Base-by-base conservation (phyloP, 2,329 filamentous ascomycete genomes). In the Aspergillus spinulosporus region DNA sequence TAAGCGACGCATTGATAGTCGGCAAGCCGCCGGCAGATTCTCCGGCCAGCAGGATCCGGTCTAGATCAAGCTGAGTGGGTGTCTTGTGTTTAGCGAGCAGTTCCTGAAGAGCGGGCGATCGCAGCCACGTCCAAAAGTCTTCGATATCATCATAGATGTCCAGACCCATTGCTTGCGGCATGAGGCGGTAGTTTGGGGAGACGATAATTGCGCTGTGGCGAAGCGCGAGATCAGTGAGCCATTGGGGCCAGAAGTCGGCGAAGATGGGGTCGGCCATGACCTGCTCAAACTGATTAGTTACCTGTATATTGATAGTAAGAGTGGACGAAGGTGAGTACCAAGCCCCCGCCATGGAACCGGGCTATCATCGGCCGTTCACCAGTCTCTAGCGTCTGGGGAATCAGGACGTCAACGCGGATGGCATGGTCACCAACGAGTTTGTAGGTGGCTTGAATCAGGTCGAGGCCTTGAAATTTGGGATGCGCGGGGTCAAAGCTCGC, bases 111-210 rank as follows among this genome's bases (percentile, higher is more conserved):
- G 53, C 32, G 1, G 61, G 36, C 0, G 62, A 64, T 26, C 60
- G 62, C 2, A 80, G 60, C 80, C 80, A 83, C 4, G 57, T 59
- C 77, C 77, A 83, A 63, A 81, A 79, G 58, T 80, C 76, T 6
- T 66, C 52, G 0, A 82, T 57, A 61, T 83, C 81, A 4, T 73
- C 63, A 26, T 81, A 69, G 55, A 82, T 78, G 12, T 82, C 76
- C 2, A 67, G 47, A 34, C 78, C 77, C 15, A 54, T 77, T 52
- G 76, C 69, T 56, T 82, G 80, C 21, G 81, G 80, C n/a, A 80
- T 58, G 3, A 83, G 74, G 6, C 80, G 79, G 68, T 84, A 80
- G 64, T 81, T 77, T 0, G 79, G 76, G 1, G 74, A 68, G 5
- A 83, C 62, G 28, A 78, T 68, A 44, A 83, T 74, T n/a, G 80